These are phyloP conservation scores for Ambispora gerdemannii DNA, from an alignment of 192 early-diverging fungal genomes.

Conservation along the genomic window DNA sequence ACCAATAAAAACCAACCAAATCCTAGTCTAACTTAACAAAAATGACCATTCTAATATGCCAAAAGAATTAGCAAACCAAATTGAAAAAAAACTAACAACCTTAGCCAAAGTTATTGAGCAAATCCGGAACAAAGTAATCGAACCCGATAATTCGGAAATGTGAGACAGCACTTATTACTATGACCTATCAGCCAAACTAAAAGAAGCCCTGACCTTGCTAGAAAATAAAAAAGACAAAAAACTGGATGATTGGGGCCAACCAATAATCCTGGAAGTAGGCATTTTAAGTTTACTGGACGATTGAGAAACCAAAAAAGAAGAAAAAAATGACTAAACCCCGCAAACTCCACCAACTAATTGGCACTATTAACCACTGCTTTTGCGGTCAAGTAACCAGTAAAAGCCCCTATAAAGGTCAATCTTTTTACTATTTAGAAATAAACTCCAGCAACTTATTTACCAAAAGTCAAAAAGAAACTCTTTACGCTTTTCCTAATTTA, in stretches of 20 bases:
- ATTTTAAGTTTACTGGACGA: neutral
- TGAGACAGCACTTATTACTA: neutral
- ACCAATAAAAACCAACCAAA: neutral
- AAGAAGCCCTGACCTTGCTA: neutral
- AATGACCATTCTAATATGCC: neutral
- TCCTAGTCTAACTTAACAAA: constrained; percentile 2
- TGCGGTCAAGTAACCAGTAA: neutral
- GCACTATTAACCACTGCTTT: neutral
- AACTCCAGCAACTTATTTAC: neutral
- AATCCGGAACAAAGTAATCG: neutral
- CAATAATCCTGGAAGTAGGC: neutral
- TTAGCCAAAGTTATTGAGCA: neutral
- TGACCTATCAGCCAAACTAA: neutral
- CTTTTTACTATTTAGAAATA: neutral
- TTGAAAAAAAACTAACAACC: neutral
- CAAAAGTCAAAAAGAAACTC: neutral
- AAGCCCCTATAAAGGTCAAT: neutral
- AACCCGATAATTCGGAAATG: neutral
- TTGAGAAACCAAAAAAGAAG: neutral
- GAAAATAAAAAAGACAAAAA: neutral
- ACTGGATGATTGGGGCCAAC: neutral
- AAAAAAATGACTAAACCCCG: constrained; percentile 4
- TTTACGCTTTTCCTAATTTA: constrained; percentile 2
- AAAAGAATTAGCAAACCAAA: neutral
- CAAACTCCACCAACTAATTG: constrained; percentile 10